phyloP scores from a whole-genome alignment of 1,284 basidiomycete genomes.

The Mycena citricolor region DNA sequence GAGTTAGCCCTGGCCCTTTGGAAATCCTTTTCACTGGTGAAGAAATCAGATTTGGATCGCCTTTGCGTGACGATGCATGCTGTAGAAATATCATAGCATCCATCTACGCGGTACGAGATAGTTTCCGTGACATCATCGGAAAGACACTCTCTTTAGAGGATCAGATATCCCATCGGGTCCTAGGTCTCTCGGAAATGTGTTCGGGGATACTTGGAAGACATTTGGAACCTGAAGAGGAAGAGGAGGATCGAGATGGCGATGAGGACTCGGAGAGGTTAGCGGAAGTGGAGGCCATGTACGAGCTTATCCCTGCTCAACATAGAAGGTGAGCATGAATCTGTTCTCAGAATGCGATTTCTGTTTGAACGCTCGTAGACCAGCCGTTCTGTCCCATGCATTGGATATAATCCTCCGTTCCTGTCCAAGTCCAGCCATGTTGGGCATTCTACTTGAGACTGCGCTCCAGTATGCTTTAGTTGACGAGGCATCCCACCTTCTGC shows the following conservation, averaged over 20 bases:
- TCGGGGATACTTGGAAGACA: slow-evolving; percentile 46
- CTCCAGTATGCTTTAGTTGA: slow-evolving; percentile 39
- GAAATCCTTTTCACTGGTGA: slow-evolving; percentile 39
- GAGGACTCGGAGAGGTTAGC: slow-evolving; percentile 33
- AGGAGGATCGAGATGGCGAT: slow-evolving; percentile 25
- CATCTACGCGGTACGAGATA: slow-evolving; percentile 52
- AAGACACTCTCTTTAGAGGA: slow-evolving; percentile 11
- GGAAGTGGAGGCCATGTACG: slow-evolving; percentile 36
- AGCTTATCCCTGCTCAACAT: slow-evolving; percentile 48
- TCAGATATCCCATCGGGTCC: slow-evolving; percentile 24
- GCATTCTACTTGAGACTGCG: slow-evolving; percentile 46
- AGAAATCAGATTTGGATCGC: slow-evolving; percentile 32
- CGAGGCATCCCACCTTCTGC: slow-evolving; percentile 46
- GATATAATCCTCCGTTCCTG: slow-evolving; percentile 14
- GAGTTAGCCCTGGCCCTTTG: slow-evolving; percentile 35
- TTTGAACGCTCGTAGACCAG: slow-evolving; percentile 17
- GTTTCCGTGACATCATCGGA: slow-evolving; percentile 49
- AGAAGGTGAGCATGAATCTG: slow-evolving; percentile 10
- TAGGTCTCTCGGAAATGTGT: slow-evolving; percentile 48
- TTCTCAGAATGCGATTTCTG: background rate
- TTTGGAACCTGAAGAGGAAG: slow-evolving; percentile 37
- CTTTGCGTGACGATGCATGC: slow-evolving; percentile 37
- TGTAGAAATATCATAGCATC: slow-evolving; percentile 44
- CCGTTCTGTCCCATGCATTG: slow-evolving; percentile 18
- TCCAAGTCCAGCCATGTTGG: slow-evolving; percentile 12